phyloP scores from a whole-genome alignment of 2,329 filamentous ascomycete genomes.

The Ascochyta rabiei region DNA sequence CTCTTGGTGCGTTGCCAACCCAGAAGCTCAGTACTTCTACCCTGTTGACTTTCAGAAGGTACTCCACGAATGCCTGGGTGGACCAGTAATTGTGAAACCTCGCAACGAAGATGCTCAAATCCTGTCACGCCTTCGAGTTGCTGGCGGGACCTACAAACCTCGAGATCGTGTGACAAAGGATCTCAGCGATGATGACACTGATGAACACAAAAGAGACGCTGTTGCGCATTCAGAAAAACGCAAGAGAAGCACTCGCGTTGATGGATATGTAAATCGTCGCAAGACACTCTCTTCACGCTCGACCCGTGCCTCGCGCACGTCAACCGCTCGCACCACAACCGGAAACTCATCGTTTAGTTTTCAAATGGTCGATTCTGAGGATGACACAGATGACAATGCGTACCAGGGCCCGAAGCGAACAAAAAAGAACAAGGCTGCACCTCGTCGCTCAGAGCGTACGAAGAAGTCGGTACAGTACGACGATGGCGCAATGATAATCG shows the following conservation, averaged over 20 bases:
- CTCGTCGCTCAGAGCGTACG: neutral
- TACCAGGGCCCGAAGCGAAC: slow-evolving; percentile 3
- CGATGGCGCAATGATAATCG: neutral
- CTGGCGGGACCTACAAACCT: neutral
- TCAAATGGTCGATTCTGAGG: neutral
- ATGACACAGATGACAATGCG: neutral
- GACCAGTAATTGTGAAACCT: neutral
- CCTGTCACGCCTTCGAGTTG: neutral
- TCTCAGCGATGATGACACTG: neutral
- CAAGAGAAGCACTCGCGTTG: neutral
- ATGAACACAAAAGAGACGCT: neutral
- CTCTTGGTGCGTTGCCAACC: slow-evolving; percentile 23
- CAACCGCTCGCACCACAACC: neutral
- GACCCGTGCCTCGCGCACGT: neutral
- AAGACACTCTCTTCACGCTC: neutral
- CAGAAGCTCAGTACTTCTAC: slow-evolving; percentile 28
- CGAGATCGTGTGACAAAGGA: neutral
- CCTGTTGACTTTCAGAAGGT: slow-evolving; percentile 28
- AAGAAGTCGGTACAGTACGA: neutral
- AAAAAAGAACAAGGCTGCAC: neutral
- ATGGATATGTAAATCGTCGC: neutral
- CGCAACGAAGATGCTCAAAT: neutral
- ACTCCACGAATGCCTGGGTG: neutral
- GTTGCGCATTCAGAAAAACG: neutral
- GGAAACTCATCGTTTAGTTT: neutral